These are phyloP conservation scores for sorghum (Sorghum bicolor) DNA, from an alignment of 176 grass and related monocot genomes.

Conservation along the genomic window DNA sequence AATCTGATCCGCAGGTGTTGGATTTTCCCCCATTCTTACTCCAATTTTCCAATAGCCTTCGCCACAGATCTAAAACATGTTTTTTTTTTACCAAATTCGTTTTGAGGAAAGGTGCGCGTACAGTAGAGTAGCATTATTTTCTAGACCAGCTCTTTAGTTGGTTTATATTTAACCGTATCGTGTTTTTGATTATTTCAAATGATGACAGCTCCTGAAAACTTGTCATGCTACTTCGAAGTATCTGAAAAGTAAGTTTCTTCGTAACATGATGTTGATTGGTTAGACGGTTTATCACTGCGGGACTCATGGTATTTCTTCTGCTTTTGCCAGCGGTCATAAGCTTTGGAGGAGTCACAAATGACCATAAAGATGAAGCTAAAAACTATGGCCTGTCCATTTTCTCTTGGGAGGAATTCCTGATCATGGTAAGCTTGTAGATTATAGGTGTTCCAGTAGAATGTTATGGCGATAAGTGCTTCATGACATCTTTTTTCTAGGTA, in stretches of 20 bases:
- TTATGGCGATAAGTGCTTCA: background rate
- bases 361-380: slow-evolving; percentile 66
- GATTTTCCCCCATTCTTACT: background rate
- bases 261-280: background rate
- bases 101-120: background rate
- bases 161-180: background rate
- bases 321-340: slow-evolving; percentile 63
- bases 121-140: background rate
- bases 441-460: background rate
- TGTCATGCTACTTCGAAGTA: slow-evolving; percentile 53
- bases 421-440: slow-evolving; percentile 43
- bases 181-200: slow-evolving; percentile 17
- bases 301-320: background rate
- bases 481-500: background rate
- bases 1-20: background rate
- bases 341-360: slow-evolving; percentile 78
- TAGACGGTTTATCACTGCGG: background rate
- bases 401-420: slow-evolving; percentile 89
- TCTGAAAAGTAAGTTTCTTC: slow-evolving; percentile 74
- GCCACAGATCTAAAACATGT: background rate
- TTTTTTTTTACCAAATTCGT: background rate
- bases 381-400: slow-evolving; percentile 66
- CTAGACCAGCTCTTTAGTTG: background rate
- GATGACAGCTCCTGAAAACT: slow-evolving; percentile 72
- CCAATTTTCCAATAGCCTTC: background rate